A percentile compares a stretch with the other conserved stretches of the same genome.
Conservation (phyloP, 2,329 filamentous ascomycete species). For the Thelonectria rubi region DNA sequence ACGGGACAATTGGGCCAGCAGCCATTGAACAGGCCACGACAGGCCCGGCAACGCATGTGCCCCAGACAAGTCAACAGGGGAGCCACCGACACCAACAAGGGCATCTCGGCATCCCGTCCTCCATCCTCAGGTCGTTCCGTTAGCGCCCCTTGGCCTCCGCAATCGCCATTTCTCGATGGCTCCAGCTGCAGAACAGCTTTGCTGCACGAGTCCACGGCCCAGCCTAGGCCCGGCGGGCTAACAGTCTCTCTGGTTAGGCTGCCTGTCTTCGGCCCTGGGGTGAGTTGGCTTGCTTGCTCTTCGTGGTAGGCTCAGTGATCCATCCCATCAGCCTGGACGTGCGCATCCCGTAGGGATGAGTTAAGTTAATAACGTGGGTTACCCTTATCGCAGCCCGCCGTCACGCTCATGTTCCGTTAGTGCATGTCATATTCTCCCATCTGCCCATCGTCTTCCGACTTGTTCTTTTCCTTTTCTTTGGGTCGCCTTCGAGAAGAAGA, state of each 20-base stretch:
- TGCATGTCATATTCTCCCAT: constrained; percentile 11
- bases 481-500: neutral
- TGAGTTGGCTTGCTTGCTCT: constrained; percentile 4
- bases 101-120: constrained; percentile 2
- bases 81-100: constrained; percentile 28
- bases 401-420: constrained; percentile 14
- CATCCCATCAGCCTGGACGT: constrained; percentile 15
- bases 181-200: constrained; percentile 4
- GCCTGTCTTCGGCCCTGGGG: constrained; percentile 9
- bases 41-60: neutral
- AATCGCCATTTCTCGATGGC: constrained; percentile 17
- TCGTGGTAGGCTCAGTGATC: constrained; percentile 14
- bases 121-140: constrained; percentile 12
- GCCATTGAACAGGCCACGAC: neutral
- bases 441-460: constrained; percentile 4
- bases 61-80: constrained; percentile 1
- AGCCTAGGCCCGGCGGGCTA: constrained; percentile 16
- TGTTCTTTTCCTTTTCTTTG: neutral
- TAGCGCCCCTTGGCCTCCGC: constrained; percentile 18
- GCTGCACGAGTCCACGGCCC: neutral
- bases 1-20: neutral
- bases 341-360: constrained; percentile 34
- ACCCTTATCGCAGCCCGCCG: constrained; percentile 25
- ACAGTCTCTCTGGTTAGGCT: constrained; percentile 11
- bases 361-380: constrained; percentile 29